A percentile compares a stretch with the other conserved stretches of the same genome.
Conservation (phyloP, 2,329 filamentous ascomycete genomes). For the Aspergillus arachidicola region DNA sequence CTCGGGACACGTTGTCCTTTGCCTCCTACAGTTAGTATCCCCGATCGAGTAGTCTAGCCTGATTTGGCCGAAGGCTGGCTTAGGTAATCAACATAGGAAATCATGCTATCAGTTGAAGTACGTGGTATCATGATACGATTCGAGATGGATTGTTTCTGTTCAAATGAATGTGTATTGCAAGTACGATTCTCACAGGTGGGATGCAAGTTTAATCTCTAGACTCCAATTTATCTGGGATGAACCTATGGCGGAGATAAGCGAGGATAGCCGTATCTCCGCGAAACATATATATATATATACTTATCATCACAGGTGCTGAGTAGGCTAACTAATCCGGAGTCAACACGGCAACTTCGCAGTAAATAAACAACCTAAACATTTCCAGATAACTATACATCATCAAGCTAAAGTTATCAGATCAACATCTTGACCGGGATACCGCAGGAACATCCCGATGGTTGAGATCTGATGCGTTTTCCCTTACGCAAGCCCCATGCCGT, state of each 20-base stretch:
- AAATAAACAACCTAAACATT: no score
- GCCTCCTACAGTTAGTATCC: not conserved
- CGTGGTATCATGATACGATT: no score
- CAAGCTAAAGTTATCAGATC: not conserved
- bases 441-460: not conserved
- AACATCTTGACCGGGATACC: not conserved
- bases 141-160: no score
- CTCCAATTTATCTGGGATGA: no score
- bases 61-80: not conserved
- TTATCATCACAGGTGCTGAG: no score
- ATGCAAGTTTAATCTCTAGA: not conserved
- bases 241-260: not conserved
- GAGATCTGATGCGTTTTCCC: not conserved
- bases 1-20: conserved; percentile 1
- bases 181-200: not conserved
- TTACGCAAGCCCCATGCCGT: not conserved
- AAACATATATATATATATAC: not conserved
- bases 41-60: not conserved
- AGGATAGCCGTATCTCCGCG: not conserved
- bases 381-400: not conserved
- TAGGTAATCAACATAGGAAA: no score
- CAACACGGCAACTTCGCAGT: not conserved
- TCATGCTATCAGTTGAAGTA: no score
- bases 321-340: not conserved
- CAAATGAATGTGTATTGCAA: no score